A percentile compares a stretch with the other conserved stretches of the same genome.
Conservation (phyloP, 2,329 filamentous ascomycete species). For the Pleomassaria siparia region DNA sequence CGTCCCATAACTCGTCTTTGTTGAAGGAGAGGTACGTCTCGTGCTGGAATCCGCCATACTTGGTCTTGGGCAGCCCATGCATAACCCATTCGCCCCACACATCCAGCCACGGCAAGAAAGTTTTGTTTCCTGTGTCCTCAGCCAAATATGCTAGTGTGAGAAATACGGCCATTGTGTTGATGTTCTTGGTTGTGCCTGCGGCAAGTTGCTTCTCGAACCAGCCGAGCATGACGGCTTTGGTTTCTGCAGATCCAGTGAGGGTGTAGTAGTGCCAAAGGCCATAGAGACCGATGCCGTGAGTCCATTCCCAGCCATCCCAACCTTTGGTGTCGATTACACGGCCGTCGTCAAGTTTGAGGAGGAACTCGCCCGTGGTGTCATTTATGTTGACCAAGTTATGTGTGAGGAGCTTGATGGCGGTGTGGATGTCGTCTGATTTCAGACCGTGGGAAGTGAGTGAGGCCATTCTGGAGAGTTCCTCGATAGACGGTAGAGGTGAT, state of each 20-base stretch:
- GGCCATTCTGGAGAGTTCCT: slow-evolving; percentile 38
- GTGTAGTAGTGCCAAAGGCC: slow-evolving; percentile 82
- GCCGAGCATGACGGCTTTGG: slow-evolving; percentile 67
- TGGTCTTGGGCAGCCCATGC: slow-evolving; percentile 71
- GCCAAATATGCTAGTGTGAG: slow-evolving; percentile 77
- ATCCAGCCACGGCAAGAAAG: slow-evolving; percentile 76
- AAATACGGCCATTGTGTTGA: slow-evolving; percentile 82
- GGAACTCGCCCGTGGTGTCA: slow-evolving; percentile 73
- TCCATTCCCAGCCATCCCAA: slow-evolving; percentile 84
- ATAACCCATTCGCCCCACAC: slow-evolving; percentile 83
- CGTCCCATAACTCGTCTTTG: slow-evolving; percentile 77
- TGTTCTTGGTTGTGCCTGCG: slow-evolving; percentile 78
- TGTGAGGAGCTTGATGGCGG: slow-evolving; percentile 67
- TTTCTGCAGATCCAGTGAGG: slow-evolving; percentile 63
- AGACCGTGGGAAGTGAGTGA: slow-evolving; percentile 46
- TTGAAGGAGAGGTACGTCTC: slow-evolving; percentile 73
- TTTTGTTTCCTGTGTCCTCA: slow-evolving; percentile 68
- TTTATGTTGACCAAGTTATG: slow-evolving; percentile 76
- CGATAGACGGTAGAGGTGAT: too few relatives aligned
- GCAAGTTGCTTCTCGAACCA: slow-evolving; percentile 73
- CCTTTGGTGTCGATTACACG: slow-evolving; percentile 81
- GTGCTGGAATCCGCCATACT: slow-evolving; percentile 73
- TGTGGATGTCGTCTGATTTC: slow-evolving; percentile 49
- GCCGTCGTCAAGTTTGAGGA: slow-evolving; percentile 70
- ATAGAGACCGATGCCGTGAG: slow-evolving; percentile 77